Evolutionary conservation across 108 stramenopile species (phyloP).

Genomic region (Cyclotella kingstonii): DNA sequence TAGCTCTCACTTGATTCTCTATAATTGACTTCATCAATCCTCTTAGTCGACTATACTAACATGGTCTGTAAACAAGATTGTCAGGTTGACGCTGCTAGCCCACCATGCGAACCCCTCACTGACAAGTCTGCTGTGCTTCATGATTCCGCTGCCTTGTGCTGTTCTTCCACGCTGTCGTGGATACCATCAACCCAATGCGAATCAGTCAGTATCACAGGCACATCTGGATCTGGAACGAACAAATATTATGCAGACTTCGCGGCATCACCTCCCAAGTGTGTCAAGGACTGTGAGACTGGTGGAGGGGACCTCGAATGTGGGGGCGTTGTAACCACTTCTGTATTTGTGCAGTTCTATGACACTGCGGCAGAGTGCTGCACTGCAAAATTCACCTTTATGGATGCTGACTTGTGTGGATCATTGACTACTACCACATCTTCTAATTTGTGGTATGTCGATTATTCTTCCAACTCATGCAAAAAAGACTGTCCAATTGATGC

Average conservation of each 20-base stretch:
- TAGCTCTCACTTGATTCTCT: background rate
- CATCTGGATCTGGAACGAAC: conserved; percentile 1
- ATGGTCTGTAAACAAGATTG: conserved; percentile 17
- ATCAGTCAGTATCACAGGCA: background rate
- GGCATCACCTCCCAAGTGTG: background rate
- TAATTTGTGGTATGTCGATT: conserved; percentile 12
- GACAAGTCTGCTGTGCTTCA: conserved; percentile 1
- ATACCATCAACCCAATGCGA: background rate
- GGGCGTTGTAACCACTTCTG: background rate
- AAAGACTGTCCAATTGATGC: background rate
- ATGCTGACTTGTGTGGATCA: background rate
- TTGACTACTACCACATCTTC: conserved; percentile 1
- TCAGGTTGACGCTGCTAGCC: background rate
- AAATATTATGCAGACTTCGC: conserved; percentile 8
- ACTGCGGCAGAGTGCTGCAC: background rate
- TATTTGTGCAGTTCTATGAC: conserved; percentile 6
- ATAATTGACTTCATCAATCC: too few species aligned
- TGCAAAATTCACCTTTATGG: conserved; percentile 5
- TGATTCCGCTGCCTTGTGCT: conserved; percentile 6
- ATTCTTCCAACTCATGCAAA: conserved; percentile 4
- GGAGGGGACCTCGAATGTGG: background rate
- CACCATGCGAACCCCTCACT: background rate
- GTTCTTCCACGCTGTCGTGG: conserved; percentile 6
- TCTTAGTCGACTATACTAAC: conserved; percentile 12
- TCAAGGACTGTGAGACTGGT: conserved; percentile 6